Base-by-base conservation (phyloP, 108 stramenopile species). In the Nitzschia palea region DNA sequence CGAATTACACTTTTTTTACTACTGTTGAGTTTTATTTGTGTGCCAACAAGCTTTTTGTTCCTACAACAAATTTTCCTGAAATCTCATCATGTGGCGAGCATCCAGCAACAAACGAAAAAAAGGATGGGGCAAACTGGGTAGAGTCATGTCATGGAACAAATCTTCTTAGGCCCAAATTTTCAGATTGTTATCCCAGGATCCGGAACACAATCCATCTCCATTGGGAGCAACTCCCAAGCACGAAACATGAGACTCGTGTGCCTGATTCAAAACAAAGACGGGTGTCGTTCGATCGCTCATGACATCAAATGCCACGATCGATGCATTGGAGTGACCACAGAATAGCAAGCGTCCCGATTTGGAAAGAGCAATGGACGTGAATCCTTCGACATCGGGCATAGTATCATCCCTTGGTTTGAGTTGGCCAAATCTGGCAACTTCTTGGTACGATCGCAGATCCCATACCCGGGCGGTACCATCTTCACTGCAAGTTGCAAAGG, bases 181-280 rank as follows among this genome's bases (percentile, higher is more conserved):
- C 55, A 98, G 81, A 29, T 85, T 74, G n/a, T 93, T 90, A 74
- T 99, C 99, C 99, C 99, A 99, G 8, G 95, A 96, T 51, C 99
- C 98, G 9, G 99, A 97, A 62, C 97, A 95, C 1, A 99, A 78
- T 4, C 94, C 98, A 65, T 97, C 86, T 8, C 97, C 98, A 53
- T 78, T 78, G 34, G 85, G 88, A 62, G 95, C 93, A 4, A 98
- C 84, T 18, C 97, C 97, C 54, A 99, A 55, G 67, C 97, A 98
- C 33, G 97, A 96, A 5, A 99, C 91, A 27, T 97, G 88, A 65
- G 95, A 91, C 37, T 98, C 96, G 74, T 99, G 98, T 20, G 89
- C 91, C 26, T 76, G 52, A 14, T 72, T 70, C 28, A 97, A 45
- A 8, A 83, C 64, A 66, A 83, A 95, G 23, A 79, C 71, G 10